phyloP scores from a whole-genome alignment of 1,139 yeast species.

The Candida pseudocylindracea region DNA sequence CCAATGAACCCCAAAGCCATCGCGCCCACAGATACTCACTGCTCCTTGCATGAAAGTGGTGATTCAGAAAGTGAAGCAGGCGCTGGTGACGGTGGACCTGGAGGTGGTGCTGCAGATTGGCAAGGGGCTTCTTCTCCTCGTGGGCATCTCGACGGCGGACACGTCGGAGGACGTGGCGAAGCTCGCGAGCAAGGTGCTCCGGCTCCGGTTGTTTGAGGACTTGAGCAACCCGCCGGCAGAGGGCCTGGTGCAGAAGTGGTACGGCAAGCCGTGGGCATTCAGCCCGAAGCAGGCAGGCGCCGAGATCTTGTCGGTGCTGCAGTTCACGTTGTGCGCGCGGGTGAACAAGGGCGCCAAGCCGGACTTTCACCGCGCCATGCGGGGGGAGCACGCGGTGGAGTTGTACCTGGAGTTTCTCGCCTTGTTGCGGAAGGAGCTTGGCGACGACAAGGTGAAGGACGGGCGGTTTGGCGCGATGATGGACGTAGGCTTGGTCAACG shows the following conservation, averaged over 20 bases:
- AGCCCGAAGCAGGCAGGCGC: constrained; percentile 9
- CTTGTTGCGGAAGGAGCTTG: constrained; percentile 32
- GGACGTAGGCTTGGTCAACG: constrained; percentile 46
- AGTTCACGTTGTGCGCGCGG: constrained; percentile 70
- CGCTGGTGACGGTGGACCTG: constrained; percentile 68
- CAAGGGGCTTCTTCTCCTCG: constrained; percentile 57
- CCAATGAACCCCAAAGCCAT: too few species aligned
- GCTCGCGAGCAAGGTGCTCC: constrained; percentile 42
- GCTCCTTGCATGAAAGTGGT: constrained; percentile 48
- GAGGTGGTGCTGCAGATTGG: constrained; percentile 51
- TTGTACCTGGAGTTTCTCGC: constrained; percentile 34
- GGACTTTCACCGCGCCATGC: constrained; percentile 78
- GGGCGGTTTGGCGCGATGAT: constrained; percentile 95
- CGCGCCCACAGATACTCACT: too few species aligned
- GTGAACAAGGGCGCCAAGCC: constrained; percentile 78
- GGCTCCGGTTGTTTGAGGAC: constrained; percentile 55
- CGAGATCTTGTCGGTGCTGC: constrained; percentile 45
- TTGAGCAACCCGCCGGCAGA: constrained; percentile 11
- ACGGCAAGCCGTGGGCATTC: constrained; percentile 33
- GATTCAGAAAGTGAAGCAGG: constrained; percentile 67
- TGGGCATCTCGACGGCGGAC: constrained; percentile 68
- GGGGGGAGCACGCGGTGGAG: constrained; percentile 41
- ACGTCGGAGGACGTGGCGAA: constrained; percentile 48
- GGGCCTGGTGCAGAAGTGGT: constrained; percentile 15
- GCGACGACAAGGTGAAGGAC: constrained; percentile 46